Percentiles rank a stretch among this genome's conserved stretches.
phyloP scores from a whole-genome alignment of 352 stramenopile species.

The Plasmopara halstedii region DNA sequence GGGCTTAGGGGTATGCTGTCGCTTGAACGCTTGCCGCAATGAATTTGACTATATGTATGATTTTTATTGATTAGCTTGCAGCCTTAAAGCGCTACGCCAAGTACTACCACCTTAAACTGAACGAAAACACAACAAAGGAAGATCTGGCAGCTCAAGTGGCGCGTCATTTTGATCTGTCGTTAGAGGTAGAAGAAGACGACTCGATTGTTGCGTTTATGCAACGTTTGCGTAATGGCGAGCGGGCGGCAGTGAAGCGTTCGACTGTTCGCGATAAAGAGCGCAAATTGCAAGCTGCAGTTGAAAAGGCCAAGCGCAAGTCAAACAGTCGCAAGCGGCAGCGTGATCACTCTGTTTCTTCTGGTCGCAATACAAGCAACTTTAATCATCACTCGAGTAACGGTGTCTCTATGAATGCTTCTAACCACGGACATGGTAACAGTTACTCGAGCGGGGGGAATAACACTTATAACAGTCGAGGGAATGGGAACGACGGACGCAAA shows the following conservation, averaged over 20 bases:
- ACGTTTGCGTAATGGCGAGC: constrained; percentile 76
- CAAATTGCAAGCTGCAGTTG: constrained; percentile 22
- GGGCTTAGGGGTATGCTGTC: constrained; percentile 49
- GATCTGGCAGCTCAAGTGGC: constrained; percentile 71
- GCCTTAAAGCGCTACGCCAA: constrained; percentile 71
- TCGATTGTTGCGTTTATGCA: constrained; percentile 83
- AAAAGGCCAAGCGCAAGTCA: constrained; percentile 74
- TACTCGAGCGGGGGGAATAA: constrained; percentile 10
- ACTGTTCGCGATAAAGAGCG: constrained; percentile 50
- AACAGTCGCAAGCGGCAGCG: constrained; percentile 64
- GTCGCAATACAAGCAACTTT: constrained; percentile 16
- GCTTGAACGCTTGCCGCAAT: neutral
- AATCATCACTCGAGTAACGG: constrained; percentile 17
- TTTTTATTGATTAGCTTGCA: constrained; percentile 35
- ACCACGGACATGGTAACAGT: constrained; percentile 11
- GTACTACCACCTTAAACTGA: constrained; percentile 70
- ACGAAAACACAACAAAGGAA: constrained; percentile 51
- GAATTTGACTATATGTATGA: constrained; percentile 1
- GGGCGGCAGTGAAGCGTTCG: constrained; percentile 41
- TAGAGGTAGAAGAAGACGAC: constrained; percentile 82
- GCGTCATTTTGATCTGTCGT: constrained; percentile 68
- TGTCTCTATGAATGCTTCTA: constrained; percentile 10
- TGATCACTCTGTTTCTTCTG: constrained; percentile 27
- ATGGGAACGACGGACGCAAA: constrained; percentile 24
- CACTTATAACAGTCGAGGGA: constrained; percentile 11